A percentile compares a stretch with the other conserved stretches of the same genome.
phyloP scores from a whole-genome alignment of 371 early-diverging fungal species.

The Mucor plumbeus region DNA sequence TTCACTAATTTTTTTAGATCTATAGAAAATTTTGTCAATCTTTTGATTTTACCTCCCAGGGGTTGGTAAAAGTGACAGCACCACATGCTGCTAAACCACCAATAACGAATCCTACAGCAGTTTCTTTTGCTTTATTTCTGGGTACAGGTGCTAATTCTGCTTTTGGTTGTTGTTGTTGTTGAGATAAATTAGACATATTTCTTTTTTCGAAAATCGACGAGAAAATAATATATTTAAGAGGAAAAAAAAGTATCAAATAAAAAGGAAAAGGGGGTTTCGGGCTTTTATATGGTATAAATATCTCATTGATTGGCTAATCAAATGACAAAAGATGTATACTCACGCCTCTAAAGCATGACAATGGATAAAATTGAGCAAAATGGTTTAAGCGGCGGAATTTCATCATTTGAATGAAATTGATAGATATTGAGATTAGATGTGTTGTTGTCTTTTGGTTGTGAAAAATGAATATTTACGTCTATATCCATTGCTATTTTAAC shows the following conservation, averaged over 20 bases:
- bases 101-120: conserved; percentile 65
- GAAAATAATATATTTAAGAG: neutral
- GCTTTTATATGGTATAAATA: neutral
- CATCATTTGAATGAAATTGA: no score
- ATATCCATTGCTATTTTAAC: no score
- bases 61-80: conserved; percentile 95
- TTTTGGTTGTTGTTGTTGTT: conserved; percentile 4
- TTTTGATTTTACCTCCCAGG: conserved; percentile 75
- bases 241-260: neutral
- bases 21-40: neutral
- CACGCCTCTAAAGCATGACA: neutral
- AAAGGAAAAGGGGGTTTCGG: neutral
- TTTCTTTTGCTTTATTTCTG: conserved; percentile 36
- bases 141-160: neutral
- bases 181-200: conserved; percentile 11
- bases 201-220: neutral
- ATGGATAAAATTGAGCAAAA: neutral
- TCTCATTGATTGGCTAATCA: conserved; percentile 9
- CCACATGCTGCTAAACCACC: conserved; percentile 88
- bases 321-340: conserved; percentile 16
- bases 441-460: no score
- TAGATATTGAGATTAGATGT: no score
- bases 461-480: no score
- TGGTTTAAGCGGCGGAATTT: conserved; percentile 9
- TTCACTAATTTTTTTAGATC: neutral